These are phyloP conservation scores for Lasiodiplodia gonubiensis DNA, from an alignment of 2,329 filamentous ascomycete genomes.

Conservation along the genomic window DNA sequence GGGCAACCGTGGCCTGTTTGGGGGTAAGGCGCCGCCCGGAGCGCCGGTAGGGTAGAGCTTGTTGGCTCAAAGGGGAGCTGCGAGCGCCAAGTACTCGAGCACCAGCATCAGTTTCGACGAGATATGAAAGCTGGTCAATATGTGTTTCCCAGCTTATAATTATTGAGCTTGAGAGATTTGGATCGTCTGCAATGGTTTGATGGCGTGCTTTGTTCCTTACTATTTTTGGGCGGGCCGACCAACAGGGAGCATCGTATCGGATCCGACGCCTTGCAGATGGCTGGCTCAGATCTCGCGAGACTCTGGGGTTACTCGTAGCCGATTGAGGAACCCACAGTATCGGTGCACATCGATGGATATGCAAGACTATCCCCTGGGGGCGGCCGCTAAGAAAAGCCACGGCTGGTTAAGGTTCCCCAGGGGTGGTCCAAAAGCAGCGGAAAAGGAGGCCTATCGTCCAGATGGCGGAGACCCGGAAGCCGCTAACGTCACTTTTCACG, in stretches of 20 bases:
- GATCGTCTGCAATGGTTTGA: constrained; percentile 6
- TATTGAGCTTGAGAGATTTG: neutral
- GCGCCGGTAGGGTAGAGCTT: constrained; percentile 1
- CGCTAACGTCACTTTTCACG: constrained; percentile 11
- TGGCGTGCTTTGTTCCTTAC: constrained; percentile 1
- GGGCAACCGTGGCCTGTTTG: constrained; percentile 1
- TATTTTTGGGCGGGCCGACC: constrained; percentile 9
- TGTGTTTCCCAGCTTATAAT: neutral
- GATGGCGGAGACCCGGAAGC: constrained; percentile 16
- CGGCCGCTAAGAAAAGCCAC: constrained; percentile 13
- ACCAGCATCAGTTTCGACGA: neutral
- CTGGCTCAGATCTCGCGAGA: constrained; percentile 2
- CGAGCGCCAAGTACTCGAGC: constrained; percentile 5
- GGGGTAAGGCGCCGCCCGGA: constrained; percentile 12
- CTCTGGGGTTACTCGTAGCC: constrained; percentile 11
- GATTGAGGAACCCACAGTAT: neutral
- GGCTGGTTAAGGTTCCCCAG: constrained; percentile 19
- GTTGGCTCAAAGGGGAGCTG: constrained; percentile 8
- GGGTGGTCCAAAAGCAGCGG: neutral
- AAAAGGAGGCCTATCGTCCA: constrained; percentile 9
- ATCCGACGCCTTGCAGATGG: constrained; percentile 4
- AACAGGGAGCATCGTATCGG: constrained; percentile 7
- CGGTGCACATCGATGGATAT: constrained; percentile 1
- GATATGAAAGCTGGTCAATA: neutral
- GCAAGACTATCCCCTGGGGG: constrained; percentile 4